Evolutionary conservation across 2,329 filamentous ascomycete genomes (phyloP), one percentile per base, ranked within the genome.

Genomic region (Botryotinia calthae): DNA sequence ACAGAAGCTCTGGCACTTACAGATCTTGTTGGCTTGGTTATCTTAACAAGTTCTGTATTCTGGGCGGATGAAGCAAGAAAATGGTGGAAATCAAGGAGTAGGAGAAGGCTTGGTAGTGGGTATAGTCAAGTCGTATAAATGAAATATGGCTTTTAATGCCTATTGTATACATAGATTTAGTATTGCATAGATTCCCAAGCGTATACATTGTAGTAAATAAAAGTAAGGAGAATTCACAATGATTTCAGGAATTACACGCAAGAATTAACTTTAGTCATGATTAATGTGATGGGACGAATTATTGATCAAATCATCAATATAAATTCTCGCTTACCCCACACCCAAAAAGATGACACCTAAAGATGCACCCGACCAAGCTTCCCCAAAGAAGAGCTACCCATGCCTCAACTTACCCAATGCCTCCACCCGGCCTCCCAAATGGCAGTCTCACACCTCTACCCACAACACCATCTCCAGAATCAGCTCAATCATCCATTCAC

Each of bases 31-130:
- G 85, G 89, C 73, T 84, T 99, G 77, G 78, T 95, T 42, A 81
- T 89, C 63, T 85, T 99, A 74, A 92, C 95, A 74, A 98, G 95
- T 83, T 90, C 88, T 68, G 96, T 99, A 42, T 97, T 99, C 82
- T 98, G 94, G 93, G 94, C 90, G 20, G 96, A 99, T 82, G 96
- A 99, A 84, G 86, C 86, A 61, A 87, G 96, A 80, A 99, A 99
- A 84, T 97, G 91, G 84, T 88, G 87, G 79, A 87, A 86, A 79
- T 88, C 89, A 77, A 77, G 76, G 73, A 86, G 89, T 67, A 85
- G 84, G 79, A 84, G 86, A 81, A 86, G 87, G 79, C 81, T 88
- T 74, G 85, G 85, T n/a, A 82, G 82, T 74, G 87, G 88, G 71
- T 93, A 92, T 80, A 92, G 90, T 80, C 87, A 89, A 81, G 86